Evolutionary conservation across 2,329 filamentous ascomycete species (phyloP).

Genomic region (Cephalotrichum gorgonifer): DNA sequence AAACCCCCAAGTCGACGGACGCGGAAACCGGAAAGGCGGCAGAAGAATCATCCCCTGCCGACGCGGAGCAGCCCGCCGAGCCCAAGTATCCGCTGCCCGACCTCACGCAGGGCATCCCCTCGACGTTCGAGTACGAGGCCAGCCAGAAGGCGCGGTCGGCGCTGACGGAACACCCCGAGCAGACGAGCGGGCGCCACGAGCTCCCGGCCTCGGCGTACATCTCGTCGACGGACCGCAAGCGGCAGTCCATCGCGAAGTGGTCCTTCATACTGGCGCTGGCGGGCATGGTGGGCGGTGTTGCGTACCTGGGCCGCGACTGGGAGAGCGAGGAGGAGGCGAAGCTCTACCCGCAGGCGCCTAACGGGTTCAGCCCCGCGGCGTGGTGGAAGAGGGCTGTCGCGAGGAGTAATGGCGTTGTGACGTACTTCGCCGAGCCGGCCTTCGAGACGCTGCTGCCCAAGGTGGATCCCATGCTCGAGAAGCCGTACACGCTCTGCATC

Average conservation of each 20-base stretch:
- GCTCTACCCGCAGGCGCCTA: constrained; percentile 60
- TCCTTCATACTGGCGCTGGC: constrained; percentile 54
- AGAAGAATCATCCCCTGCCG: constrained; percentile 1
- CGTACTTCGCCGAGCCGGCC: constrained; percentile 92
- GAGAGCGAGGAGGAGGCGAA: constrained; percentile 67
- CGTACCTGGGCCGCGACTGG: constrained; percentile 85
- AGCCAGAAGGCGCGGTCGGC: constrained; percentile 26
- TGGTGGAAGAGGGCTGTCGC: constrained; percentile 77
- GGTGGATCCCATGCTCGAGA: constrained; percentile 65
- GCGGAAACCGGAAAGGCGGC: constrained; percentile 6
- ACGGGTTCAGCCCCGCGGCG: constrained; percentile 63
- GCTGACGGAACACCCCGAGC: constrained; percentile 17
- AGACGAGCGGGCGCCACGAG: constrained; percentile 32
- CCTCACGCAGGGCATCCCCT: constrained; percentile 88
- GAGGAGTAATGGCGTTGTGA: constrained; percentile 63
- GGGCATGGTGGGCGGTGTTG: constrained; percentile 43
- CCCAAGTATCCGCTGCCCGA: constrained; percentile 52
- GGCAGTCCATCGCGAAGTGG: constrained; percentile 65
- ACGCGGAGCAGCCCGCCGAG: constrained; percentile 11
- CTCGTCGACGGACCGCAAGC: constrained; percentile 78
- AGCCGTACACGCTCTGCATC: constrained; percentile 85
- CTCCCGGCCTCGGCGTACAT: constrained; percentile 74
- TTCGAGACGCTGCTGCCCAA: constrained; percentile 89
- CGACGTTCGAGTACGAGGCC: constrained; percentile 74
- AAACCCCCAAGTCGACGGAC: constrained; percentile 7